A percentile compares a stretch with the other conserved stretches of the same genome.
Conservation (phyloP, 768 basidiomycete species). For the Cystobasidium onofrii region DNA sequence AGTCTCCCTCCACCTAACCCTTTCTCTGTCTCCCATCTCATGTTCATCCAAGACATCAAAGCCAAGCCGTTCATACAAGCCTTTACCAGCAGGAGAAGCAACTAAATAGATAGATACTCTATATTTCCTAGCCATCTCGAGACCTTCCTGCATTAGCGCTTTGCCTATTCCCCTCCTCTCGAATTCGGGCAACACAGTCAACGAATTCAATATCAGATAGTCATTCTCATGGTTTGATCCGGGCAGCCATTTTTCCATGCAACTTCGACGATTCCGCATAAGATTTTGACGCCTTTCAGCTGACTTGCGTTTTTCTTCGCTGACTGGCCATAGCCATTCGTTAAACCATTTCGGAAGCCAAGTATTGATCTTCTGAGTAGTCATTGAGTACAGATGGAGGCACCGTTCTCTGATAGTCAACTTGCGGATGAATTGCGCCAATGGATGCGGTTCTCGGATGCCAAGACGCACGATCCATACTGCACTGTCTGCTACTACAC, state of each 20-base stretch:
- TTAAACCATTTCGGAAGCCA: not conserved
- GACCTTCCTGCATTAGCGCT: not conserved
- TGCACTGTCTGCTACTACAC: not conserved
- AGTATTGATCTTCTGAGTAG: not conserved
- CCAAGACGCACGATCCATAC: not conserved
- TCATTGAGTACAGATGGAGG: not conserved
- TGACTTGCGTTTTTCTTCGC: not conserved
- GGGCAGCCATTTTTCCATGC: not conserved
- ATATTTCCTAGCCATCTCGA: not conserved
- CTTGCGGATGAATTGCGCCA: not conserved
- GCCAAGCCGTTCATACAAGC: not conserved
- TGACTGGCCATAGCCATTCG: not conserved
- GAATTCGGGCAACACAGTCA: not conserved
- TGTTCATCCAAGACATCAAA: not conserved
- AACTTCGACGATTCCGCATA: not conserved
- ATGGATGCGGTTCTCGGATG: not conserved
- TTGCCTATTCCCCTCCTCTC: not conserved
- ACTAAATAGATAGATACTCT: not conserved
- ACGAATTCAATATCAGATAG: not conserved
- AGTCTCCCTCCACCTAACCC: not conserved
- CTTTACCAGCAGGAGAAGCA: not conserved
- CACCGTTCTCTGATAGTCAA: not conserved
- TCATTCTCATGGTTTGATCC: not conserved
- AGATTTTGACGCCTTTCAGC: not conserved
- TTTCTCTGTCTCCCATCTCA: not conserved